These are phyloP conservation scores for Penicillium paxilli DNA, from an alignment of 495 filamentous ascomycete species.

Conservation along the genomic window DNA sequence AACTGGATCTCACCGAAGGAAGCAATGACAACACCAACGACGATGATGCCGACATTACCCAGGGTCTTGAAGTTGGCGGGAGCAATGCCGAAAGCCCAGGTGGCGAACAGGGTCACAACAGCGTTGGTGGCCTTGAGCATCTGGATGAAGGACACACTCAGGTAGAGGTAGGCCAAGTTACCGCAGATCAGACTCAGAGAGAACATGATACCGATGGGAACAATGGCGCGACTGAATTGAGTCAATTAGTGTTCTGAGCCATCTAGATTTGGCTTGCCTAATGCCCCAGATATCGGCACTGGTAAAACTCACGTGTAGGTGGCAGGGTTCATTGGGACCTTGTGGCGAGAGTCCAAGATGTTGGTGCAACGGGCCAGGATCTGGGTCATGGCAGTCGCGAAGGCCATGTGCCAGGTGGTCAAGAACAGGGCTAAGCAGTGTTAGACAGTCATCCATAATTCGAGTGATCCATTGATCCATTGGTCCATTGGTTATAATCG, in stretches of 20 bases:
- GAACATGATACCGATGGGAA: conserved; percentile 88
- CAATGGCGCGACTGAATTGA: conserved; percentile 61
- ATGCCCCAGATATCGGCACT: too few relatives aligned
- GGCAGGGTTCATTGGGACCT: conserved; percentile 80
- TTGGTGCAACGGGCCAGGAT: conserved; percentile 76
- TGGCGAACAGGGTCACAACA: conserved; percentile 79
- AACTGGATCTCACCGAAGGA: conserved; percentile 89
- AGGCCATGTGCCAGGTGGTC: conserved; percentile 84
- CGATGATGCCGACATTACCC: conserved; percentile 79
- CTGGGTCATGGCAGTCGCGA: conserved; percentile 85
- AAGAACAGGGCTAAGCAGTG: conserved; percentile 58
- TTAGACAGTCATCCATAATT: neutral
- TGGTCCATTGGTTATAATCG: neutral
- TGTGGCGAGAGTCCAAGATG: conserved; percentile 80
- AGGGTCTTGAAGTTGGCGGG: conserved; percentile 70
- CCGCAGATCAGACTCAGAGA: conserved; percentile 87
- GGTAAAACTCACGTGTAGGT: conserved; percentile 62
- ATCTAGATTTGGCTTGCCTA: neutral
- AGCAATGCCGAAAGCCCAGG: conserved; percentile 74
- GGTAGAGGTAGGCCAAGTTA: conserved; percentile 85
- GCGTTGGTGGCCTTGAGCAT: conserved; percentile 94
- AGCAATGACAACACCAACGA: conserved; percentile 81
- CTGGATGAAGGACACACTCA: conserved; percentile 89
- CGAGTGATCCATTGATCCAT: neutral
- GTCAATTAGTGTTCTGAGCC: neutral